phyloP scores from a whole-genome alignment of 176 grass and related monocot species.

The Echinochloa phyllopogon region DNA sequence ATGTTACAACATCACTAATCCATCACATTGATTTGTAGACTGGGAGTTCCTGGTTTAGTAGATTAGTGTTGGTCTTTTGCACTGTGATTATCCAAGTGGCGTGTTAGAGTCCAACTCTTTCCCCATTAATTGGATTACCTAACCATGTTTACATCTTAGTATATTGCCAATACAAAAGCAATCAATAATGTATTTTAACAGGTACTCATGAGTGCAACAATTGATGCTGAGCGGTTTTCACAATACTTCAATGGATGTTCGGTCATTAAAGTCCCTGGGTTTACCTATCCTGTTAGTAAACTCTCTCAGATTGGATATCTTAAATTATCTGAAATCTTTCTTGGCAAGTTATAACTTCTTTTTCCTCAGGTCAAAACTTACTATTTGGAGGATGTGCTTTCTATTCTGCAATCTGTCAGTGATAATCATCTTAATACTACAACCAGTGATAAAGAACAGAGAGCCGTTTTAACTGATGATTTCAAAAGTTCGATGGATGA shows the following conservation, averaged over 20 bases:
- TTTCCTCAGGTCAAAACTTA: slow-evolving; percentile 80
- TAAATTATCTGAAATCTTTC: slow-evolving; percentile 24
- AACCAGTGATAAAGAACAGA: slow-evolving; percentile 43
- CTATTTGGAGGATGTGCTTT: slow-evolving; percentile 97
- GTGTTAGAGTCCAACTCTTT: slow-evolving; percentile 5
- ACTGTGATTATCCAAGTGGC: not conserved
- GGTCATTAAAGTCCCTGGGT: slow-evolving; percentile 91
- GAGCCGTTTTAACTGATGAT: slow-evolving; percentile 60
- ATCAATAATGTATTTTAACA: slow-evolving; percentile 55
- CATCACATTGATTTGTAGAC: not conserved
- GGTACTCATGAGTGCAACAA: slow-evolving; percentile 97
- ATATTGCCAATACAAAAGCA: slow-evolving; percentile 16
- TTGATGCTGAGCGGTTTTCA: slow-evolving; percentile 88
- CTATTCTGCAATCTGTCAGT: slow-evolving; percentile 66
- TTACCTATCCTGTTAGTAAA: slow-evolving; percentile 89
- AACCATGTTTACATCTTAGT: slow-evolving; percentile 15
- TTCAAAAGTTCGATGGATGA: slow-evolving; percentile 85
- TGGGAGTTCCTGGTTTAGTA: no score
- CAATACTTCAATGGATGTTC: slow-evolving; percentile 94
- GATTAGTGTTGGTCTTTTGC: not conserved
- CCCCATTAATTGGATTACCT: not conserved
- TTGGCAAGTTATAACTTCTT: slow-evolving; percentile 38
- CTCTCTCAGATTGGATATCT: slow-evolving; percentile 24
- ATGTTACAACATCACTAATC: not conserved
- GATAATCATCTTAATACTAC: slow-evolving; percentile 70